Evolutionary conservation across 164 flowering plant genomes (phyloP).

Genomic region (Vitis rupestris): DNA sequence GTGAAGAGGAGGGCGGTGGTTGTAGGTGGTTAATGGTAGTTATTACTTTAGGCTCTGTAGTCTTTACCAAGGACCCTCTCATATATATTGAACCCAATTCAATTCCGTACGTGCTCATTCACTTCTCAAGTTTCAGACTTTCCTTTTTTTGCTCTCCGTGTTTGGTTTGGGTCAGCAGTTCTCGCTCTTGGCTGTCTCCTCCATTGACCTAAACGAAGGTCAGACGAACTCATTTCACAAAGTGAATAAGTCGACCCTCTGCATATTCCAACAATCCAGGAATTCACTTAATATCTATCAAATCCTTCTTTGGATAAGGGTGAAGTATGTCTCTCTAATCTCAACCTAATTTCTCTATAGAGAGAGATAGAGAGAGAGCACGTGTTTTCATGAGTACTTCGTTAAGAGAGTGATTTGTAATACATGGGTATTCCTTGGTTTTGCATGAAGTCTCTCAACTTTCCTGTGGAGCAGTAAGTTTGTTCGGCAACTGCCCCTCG

Average conservation of each 20-base stretch:
- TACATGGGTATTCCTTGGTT: no score
- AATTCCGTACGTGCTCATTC: conserved; percentile 2
- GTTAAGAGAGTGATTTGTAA: no score
- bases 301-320: conserved; percentile 9
- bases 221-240: background rate
- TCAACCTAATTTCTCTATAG: background rate
- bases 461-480: no score
- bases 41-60: conserved; percentile 6
- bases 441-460: no score
- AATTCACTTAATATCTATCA: background rate
- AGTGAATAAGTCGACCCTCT: conserved; percentile 7
- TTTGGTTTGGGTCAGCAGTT: background rate
- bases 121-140: background rate
- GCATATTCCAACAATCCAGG: background rate
- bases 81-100: conserved; percentile 5
- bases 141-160: background rate
- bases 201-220: background rate
- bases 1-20: conserved; percentile 1
- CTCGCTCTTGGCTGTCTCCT: background rate
- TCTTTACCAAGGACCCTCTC: background rate
- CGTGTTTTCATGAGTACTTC: no score
- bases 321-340: conserved; percentile 7
- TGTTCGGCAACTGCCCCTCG: no score
- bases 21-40: conserved; percentile 17
- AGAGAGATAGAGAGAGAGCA: no score